These are phyloP conservation scores for Diplosphaera chodatii DNA, from an alignment of 139 green algal species.

Conservation along the genomic window DNA sequence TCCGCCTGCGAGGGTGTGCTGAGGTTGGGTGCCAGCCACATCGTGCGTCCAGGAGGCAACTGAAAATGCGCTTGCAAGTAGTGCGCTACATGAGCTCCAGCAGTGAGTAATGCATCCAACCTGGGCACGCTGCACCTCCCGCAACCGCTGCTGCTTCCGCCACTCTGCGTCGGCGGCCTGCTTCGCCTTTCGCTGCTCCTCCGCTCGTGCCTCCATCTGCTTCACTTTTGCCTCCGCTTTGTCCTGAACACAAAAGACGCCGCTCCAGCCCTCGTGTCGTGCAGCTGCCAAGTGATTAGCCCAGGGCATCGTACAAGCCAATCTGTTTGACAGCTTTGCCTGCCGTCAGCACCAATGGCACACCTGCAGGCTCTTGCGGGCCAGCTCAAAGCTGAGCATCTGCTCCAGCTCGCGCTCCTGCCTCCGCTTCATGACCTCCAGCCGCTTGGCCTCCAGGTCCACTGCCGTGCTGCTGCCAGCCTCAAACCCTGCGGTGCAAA, in stretches of 20 bases:
- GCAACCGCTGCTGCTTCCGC: conserved; percentile 57
- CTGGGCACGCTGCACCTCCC: conserved; percentile 51
- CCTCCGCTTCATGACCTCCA: conserved; percentile 72
- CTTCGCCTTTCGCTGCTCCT: conserved; percentile 51
- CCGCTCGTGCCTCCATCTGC: conserved; percentile 41
- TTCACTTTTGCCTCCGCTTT: conserved; percentile 39
- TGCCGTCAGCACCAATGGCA: too few relatives aligned
- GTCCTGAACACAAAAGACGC: conserved; percentile 12
- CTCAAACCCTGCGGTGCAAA: background rate
- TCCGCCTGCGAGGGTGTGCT: conserved; percentile 26
- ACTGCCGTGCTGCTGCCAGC: conserved; percentile 24
- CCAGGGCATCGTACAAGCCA: too few relatives aligned
- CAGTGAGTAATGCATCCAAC: conserved; percentile 5
- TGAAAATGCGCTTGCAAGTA: too few relatives aligned
- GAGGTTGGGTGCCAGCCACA: conserved; percentile 3
- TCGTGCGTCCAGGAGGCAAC: too few relatives aligned
- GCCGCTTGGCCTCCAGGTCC: conserved; percentile 68
- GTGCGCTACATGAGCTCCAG: too few relatives aligned
- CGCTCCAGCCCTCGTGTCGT: background rate
- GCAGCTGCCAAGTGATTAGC: conserved; percentile 35
- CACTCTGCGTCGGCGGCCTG: conserved; percentile 53
- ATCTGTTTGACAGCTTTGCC: too few relatives aligned
- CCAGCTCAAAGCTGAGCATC: conserved; percentile 66
- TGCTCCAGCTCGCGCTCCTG: conserved; percentile 72
- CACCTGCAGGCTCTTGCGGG: conserved; percentile 61